These are phyloP conservation scores for Microdochium nivale DNA, from an alignment of 2,329 filamentous ascomycete genomes.

Conservation along the genomic window DNA sequence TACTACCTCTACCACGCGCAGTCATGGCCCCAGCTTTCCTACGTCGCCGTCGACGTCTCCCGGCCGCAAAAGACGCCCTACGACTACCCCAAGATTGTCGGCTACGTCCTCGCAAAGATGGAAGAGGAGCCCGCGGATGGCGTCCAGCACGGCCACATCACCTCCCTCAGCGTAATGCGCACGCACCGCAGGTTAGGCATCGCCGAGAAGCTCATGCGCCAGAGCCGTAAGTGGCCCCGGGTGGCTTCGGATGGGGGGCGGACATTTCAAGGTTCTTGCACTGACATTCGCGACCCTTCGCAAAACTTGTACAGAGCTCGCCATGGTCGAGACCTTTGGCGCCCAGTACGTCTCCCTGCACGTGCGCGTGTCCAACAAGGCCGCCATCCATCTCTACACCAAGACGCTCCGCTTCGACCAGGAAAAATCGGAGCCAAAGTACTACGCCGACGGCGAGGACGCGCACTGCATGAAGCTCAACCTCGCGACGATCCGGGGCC, in stretches of 20 bases:
- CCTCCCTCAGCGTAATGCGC: slow-evolving; percentile 88
- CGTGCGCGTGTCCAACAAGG: slow-evolving; percentile 88
- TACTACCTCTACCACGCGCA: slow-evolving; percentile 99
- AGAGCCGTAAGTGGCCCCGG: slow-evolving; percentile 77
- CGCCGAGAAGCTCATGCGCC: slow-evolving; percentile 95
- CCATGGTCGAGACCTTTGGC: slow-evolving; percentile 92
- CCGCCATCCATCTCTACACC: slow-evolving; percentile 85
- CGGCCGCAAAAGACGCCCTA: slow-evolving; percentile 69
- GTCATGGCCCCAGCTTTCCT: slow-evolving; percentile 95
- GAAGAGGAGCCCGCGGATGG: slow-evolving; percentile 93
- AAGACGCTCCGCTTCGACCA: slow-evolving; percentile 85
- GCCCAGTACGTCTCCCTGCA: slow-evolving; percentile 93
- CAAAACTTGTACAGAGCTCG: slow-evolving; percentile 59
- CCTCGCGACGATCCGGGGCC: slow-evolving; percentile 48
- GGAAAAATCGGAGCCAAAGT: slow-evolving; percentile 78
- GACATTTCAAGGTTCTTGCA: too few relatives aligned
- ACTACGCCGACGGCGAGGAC: slow-evolving; percentile 97
- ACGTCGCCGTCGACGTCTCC: slow-evolving; percentile 88
- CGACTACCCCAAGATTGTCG: slow-evolving; percentile 94
- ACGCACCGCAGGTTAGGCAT: slow-evolving; percentile 87
- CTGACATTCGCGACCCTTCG: slow-evolving; percentile 2
- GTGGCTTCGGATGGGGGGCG: too few relatives aligned
- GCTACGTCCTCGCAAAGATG: slow-evolving; percentile 99
- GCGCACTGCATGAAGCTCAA: slow-evolving; percentile 92
- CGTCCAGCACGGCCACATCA: slow-evolving; percentile 92